Conservation (phyloP, 768 basidiomycete species). For the Kwoniella bestiolae region DNA sequence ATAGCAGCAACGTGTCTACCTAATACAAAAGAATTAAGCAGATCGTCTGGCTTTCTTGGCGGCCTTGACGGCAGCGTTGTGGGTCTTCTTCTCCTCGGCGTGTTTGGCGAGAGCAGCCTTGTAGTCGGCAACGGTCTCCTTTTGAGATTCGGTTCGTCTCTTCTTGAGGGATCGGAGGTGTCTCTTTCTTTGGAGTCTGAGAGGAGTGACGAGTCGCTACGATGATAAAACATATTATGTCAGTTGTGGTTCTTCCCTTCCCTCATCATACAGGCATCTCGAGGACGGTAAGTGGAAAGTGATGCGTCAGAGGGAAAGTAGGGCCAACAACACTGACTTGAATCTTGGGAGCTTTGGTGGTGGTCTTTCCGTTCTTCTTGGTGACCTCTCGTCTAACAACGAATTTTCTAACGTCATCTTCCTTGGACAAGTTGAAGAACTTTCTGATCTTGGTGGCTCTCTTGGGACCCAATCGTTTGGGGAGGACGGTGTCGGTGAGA, state of each 20-base stretch:
- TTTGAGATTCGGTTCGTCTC: slow-evolving; percentile 84
- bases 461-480: slow-evolving; percentile 97
- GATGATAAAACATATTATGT: background rate
- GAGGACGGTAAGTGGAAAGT: background rate
- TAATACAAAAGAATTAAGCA: slow-evolving; percentile 15
- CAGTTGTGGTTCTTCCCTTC: background rate
- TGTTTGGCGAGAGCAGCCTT: slow-evolving; percentile 87
- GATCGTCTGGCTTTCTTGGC: slow-evolving; percentile 55
- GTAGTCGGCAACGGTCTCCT: slow-evolving; percentile 94
- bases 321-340: slow-evolving; percentile 60
- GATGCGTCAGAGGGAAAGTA: background rate
- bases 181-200: slow-evolving; percentile 94
- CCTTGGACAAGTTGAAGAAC: slow-evolving; percentile 97
- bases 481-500: slow-evolving; percentile 86
- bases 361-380: slow-evolving; percentile 88
- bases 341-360: slow-evolving; percentile 98
- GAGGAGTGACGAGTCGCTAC: slow-evolving; percentile 82
- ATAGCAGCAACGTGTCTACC: background rate
- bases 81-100: slow-evolving; percentile 88
- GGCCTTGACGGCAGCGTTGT: slow-evolving; percentile 69
- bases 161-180: slow-evolving; percentile 86
- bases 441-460: slow-evolving; percentile 93
- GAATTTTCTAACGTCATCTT: slow-evolving; percentile 98
- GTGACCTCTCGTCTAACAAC: slow-evolving; percentile 78
- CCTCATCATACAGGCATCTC: too few relatives aligned